These are phyloP conservation scores for Carpinus fangiana DNA, from an alignment of 306 rosid genomes.

Conservation along the genomic window DNA sequence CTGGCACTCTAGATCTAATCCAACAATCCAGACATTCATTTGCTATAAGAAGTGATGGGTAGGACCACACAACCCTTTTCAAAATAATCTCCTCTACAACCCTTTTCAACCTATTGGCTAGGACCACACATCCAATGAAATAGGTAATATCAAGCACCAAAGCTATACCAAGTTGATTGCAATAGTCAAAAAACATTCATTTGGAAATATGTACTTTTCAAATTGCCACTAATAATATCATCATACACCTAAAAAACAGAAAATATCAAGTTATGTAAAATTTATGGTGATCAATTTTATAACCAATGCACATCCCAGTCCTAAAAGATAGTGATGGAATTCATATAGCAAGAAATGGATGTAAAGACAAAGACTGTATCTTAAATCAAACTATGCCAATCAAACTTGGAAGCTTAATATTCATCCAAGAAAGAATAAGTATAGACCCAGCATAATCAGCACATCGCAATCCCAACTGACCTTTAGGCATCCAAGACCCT, in stretches of 20 bases:
- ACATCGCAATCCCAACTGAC: slow-evolving; percentile 45
- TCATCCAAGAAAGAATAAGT: not conserved
- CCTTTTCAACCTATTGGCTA: too few species aligned
- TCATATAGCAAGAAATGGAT: not conserved
- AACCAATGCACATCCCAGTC: not conserved
- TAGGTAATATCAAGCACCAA: not conserved
- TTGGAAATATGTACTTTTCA: not conserved
- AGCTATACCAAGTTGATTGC: not conserved
- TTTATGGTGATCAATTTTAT: not conserved
- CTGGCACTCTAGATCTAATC: too few species aligned
- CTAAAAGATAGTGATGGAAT: not conserved
- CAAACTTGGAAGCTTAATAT: not conserved
- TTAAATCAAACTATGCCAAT: not conserved
- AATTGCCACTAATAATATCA: not conserved
- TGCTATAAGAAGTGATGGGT: too few species aligned
- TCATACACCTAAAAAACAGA: not conserved
- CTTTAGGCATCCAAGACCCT: slow-evolving; percentile 99
- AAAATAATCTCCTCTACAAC: too few species aligned
- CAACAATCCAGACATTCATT: too few species aligned
- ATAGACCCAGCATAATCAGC: not conserved
- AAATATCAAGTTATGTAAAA: not conserved
- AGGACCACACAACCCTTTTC: too few species aligned
- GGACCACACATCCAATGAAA: not conserved
- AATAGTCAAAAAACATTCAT: too few species aligned
- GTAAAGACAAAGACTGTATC: slow-evolving; percentile 11